Conservation (phyloP, 1,139 yeast genomes). For the Suhomyces atakaporum region DNA sequence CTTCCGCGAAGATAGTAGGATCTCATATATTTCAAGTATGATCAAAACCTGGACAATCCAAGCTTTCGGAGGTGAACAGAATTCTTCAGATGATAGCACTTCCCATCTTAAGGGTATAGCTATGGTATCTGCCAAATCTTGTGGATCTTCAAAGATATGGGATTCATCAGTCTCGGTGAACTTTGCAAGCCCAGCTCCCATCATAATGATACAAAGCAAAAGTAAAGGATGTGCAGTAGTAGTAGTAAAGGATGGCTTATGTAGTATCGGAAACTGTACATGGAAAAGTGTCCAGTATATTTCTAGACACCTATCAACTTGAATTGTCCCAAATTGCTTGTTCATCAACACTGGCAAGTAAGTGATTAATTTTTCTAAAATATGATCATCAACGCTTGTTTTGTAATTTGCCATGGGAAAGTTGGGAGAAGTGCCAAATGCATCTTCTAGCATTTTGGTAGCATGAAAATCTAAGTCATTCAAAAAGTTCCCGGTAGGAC, state of each 20-base stretch:
- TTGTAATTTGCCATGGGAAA: no score
- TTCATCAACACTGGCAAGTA: conserved; percentile 35
- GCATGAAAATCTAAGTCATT: no score
- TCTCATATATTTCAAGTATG: conserved; percentile 63
- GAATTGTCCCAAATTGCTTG: conserved; percentile 28
- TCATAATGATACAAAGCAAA: conserved; percentile 54
- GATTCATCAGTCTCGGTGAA: no score
- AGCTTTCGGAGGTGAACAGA: conserved; percentile 53
- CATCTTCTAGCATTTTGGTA: no score
- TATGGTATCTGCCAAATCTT: no score
- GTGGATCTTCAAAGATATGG: no score
- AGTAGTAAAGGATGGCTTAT: conserved; percentile 62
- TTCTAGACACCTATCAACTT: conserved; percentile 30
- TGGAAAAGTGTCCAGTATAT: conserved; percentile 60
- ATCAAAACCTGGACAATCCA: conserved; percentile 67
- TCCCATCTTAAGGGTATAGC: conserved; percentile 65
- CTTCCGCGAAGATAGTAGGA: conserved; percentile 42
- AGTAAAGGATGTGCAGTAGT: conserved; percentile 52
- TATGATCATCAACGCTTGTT: no score
- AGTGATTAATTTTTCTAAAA: conserved; percentile 26
- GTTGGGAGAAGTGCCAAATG: conserved; percentile 34
- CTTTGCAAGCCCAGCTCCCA: no score
- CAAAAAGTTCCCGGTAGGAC: conserved; percentile 28
- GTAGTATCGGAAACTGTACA: conserved; percentile 61
- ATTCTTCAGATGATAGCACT: conserved; percentile 57